phyloP scores from a whole-genome alignment of 768 basidiomycete genomes.

The Pleurotus platypus region DNA sequence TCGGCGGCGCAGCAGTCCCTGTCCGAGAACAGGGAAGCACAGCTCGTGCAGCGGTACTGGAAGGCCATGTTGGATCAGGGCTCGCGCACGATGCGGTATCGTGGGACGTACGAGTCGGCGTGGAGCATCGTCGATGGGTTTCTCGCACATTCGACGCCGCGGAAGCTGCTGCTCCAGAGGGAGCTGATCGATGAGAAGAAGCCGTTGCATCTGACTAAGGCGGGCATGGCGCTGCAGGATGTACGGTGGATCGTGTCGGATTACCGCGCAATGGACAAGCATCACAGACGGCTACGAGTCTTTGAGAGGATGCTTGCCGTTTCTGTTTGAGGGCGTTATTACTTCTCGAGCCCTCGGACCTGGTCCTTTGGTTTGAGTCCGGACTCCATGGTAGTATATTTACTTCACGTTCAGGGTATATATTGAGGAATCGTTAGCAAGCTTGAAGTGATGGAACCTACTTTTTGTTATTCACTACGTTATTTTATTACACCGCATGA shows the following conservation, averaged over 20 bases:
- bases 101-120: constrained; percentile 29
- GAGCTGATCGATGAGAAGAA: constrained; percentile 21
- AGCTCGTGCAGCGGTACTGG: constrained; percentile 36
- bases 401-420: too few relatives aligned
- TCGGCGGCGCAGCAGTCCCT: constrained; percentile 23
- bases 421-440: too few relatives aligned
- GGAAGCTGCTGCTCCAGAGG: constrained; percentile 17
- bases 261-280: neutral
- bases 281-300: too few relatives aligned
- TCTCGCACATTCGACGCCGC: constrained; percentile 16
- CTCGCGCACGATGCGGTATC: constrained; percentile 30
- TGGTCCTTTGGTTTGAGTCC: too few relatives aligned
- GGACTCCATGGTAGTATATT: too few relatives aligned
- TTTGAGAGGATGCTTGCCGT: too few relatives aligned
- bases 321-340: too few relatives aligned
- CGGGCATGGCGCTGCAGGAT: constrained; percentile 6
- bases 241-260: constrained; percentile 2
- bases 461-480: too few relatives aligned
- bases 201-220: constrained; percentile 9
- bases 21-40: constrained; percentile 27
- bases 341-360: too few relatives aligned
- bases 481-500: too few relatives aligned
- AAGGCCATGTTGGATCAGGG: constrained; percentile 39
- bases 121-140: constrained; percentile 29
- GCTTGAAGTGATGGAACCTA: too few relatives aligned